A percentile compares a stretch with the other conserved stretches of the same genome.
Conservation (phyloP, 495 filamentous ascomycete species). For the Parmelia sp. region DNA sequence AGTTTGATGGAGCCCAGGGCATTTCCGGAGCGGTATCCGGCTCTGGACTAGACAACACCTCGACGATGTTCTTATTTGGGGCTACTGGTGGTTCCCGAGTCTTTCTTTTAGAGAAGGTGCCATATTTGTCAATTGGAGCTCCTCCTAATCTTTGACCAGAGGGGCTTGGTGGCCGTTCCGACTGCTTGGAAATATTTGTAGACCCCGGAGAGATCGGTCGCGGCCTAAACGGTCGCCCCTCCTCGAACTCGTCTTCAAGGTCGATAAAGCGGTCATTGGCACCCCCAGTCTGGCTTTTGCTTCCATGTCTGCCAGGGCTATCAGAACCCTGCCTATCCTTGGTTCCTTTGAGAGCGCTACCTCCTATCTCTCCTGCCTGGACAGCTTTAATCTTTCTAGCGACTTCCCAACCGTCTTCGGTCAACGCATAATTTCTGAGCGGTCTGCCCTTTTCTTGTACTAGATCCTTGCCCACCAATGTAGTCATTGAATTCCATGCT, state of each 20-base stretch:
- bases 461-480: constrained; percentile 64
- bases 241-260: constrained; percentile 1
- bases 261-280: neutral
- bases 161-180: neutral
- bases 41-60: constrained; percentile 26
- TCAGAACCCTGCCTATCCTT: neutral
- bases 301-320: neutral
- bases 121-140: constrained; percentile 19
- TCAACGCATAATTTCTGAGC: constrained; percentile 60
- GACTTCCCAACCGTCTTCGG: constrained; percentile 75
- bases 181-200: neutral
- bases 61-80: constrained; percentile 10
- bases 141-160: constrained; percentile 20
- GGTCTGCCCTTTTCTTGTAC: constrained; percentile 68
- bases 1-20: constrained; percentile 6
- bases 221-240: neutral
- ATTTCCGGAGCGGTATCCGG: constrained; percentile 3
- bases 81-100: neutral
- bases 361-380: neutral
- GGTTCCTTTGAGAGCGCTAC: neutral
- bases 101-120: constrained; percentile 16
- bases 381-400: constrained; percentile 57
- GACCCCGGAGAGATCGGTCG: neutral
- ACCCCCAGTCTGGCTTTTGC: neutral
- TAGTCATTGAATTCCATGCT: constrained; percentile 83